phyloP scores from a whole-genome alignment of 495 filamentous ascomycete species.

The Viridothelium virens region DNA sequence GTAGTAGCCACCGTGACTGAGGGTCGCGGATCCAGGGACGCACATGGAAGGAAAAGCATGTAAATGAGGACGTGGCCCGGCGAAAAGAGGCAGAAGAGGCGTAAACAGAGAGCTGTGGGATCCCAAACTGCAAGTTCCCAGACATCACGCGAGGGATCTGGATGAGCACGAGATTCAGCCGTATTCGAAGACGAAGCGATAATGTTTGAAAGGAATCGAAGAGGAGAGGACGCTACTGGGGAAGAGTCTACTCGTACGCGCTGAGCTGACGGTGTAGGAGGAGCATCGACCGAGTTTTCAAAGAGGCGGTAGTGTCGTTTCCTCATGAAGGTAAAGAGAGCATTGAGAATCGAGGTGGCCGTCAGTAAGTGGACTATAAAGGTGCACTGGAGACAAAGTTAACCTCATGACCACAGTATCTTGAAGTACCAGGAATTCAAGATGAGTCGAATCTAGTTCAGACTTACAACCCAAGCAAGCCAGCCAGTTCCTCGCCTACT shows the following conservation, averaged over 20 bases:
- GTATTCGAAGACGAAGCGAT: conserved; percentile 51
- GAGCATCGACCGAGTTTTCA: conserved; percentile 66
- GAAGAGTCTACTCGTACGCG: conserved; percentile 87
- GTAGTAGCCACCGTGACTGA: conserved; percentile 79
- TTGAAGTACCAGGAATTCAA: not conserved
- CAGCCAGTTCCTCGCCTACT: conserved; percentile 46
- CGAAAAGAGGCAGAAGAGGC: conserved; percentile 83
- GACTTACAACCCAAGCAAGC: conserved; percentile 71
- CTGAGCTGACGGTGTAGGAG: conserved; percentile 79
- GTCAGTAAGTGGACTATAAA: conserved; percentile 61
- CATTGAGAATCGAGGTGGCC: conserved; percentile 59
- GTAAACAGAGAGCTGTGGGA: conserved; percentile 71
- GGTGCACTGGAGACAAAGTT: conserved; percentile 45
- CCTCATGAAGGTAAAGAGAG: conserved; percentile 72
- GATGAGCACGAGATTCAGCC: conserved; percentile 72
- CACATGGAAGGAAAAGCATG: conserved; percentile 73
- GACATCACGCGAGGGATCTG: conserved; percentile 76
- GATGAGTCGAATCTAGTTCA: not conserved
- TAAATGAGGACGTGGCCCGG: conserved; percentile 87
- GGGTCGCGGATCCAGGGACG: conserved; percentile 64
- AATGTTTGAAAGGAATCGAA: conserved; percentile 65
- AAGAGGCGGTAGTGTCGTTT: conserved; percentile 87
- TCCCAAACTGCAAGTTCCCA: conserved; percentile 96
- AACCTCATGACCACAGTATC: conserved; percentile 2
- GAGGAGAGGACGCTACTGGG: conserved; percentile 66